Conservation (phyloP, 2,329 filamentous ascomycete species). For the Hymenoscyphus occultus region DNA sequence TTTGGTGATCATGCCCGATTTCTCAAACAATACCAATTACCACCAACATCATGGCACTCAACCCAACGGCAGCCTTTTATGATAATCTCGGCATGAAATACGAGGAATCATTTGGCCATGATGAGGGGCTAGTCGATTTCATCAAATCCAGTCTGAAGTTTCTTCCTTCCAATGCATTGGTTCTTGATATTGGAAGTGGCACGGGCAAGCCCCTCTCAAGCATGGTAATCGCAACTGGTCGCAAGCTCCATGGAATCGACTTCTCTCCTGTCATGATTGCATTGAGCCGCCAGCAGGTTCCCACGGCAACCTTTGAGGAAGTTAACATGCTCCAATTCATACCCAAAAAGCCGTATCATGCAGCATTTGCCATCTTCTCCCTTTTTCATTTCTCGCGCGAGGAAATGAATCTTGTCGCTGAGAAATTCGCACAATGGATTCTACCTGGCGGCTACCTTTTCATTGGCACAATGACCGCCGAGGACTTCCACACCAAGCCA, state of each 20-base stretch:
- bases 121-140: constrained; percentile 7
- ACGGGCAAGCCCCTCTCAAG: constrained; percentile 35
- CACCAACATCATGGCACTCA: neutral
- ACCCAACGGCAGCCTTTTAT: neutral
- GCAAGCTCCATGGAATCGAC: constrained; percentile 23
- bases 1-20: neutral
- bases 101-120: constrained; percentile 1
- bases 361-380: constrained; percentile 19
- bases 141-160: constrained; percentile 3
- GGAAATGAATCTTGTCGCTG: constrained; percentile 16
- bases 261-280: constrained; percentile 37
- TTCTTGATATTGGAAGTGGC: constrained; percentile 38
- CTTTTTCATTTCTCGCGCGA: constrained; percentile 19
- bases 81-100: neutral
- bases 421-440: constrained; percentile 21
- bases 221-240: constrained; percentile 29
- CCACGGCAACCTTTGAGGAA: constrained; percentile 15
- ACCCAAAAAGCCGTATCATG: constrained; percentile 14
- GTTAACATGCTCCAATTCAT: constrained; percentile 22
- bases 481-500: constrained; percentile 11
- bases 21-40: neutral
- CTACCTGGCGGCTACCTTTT: constrained; percentile 19
- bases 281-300: constrained; percentile 17
- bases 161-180: neutral
- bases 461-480: constrained; percentile 19